phyloP scores from a whole-genome alignment of 2,329 filamentous ascomycete species.

The Penicillium occitanis region DNA sequence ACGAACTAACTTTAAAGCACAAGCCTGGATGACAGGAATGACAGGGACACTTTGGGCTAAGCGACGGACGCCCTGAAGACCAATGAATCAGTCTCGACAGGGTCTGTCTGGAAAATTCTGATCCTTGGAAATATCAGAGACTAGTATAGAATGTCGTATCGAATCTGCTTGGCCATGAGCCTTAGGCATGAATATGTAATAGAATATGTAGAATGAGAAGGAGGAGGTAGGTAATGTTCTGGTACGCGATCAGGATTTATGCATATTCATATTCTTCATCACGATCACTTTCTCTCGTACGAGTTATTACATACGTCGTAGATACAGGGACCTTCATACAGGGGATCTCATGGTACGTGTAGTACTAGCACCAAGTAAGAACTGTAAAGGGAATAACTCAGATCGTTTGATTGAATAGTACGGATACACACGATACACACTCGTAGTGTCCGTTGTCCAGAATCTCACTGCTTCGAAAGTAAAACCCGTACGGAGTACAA shows the following conservation, averaged over 20 bases:
- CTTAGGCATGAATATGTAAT: not conserved
- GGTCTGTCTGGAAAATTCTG: not conserved
- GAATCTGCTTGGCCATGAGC: not conserved
- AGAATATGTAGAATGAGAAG: not conserved
- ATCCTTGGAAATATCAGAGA: slow-evolving; percentile 2
- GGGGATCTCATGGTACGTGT: not conserved
- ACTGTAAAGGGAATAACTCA: slow-evolving; percentile 10
- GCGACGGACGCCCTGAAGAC: slow-evolving; percentile 8
- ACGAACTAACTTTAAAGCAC: slow-evolving; percentile 11
- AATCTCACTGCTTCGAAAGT: slow-evolving; percentile 13
- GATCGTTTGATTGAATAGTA: not conserved
- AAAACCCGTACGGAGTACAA: not conserved
- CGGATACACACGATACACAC: not conserved
- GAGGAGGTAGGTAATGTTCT: slow-evolving; percentile 2
- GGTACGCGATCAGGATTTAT: slow-evolving; percentile 1
- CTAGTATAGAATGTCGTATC: slow-evolving; percentile 2
- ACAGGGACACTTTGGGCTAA: slow-evolving; percentile 13
- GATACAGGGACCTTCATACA: not conserved
- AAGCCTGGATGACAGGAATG: slow-evolving; percentile 19
- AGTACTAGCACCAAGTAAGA: slow-evolving; percentile 6
- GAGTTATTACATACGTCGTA: not conserved
- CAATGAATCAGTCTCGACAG: slow-evolving; percentile 12
- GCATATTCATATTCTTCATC: slow-evolving; percentile 8
- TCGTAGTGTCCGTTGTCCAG: not conserved
- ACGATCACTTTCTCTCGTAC: not conserved